Evolutionary conservation across 345 rosid genomes (phyloP), one percentile per base, ranked within the genome.

Genomic region (Gossypium raimondii): DNA sequence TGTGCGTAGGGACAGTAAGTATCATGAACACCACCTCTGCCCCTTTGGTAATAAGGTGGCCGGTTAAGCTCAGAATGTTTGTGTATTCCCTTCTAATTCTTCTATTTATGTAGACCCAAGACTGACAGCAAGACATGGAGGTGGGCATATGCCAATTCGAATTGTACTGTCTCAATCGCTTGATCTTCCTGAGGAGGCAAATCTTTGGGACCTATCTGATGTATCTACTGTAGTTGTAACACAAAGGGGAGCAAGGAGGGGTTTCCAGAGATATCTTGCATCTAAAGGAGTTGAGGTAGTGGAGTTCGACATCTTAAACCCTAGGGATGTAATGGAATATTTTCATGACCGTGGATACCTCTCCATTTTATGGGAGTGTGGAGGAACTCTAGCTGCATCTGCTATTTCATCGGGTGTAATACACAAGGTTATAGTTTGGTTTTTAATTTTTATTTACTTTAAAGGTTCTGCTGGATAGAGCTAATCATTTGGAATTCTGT

Each of bases 351-450:
- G 96, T 66, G 98, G 99, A 29, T 89, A 93, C 79, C 93, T 94
- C 78, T 87, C 97, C n/a, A 85, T 94, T 52, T 81, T 94, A 61
- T 94, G 99, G 99, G 98, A 93, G 78, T 94, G 98, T 72, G 99
- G 99, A 18, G 98, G 99, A 20, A 86, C 92, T 27, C 81, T 94
- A 72, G 87, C 96, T 56, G 98, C 99, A 64, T 90, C 98, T 79
- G 97, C 99, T 78, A 90, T 93, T 80, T 88, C 97, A 16, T 85
- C 90, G 25, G 87, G 99, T 57, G 89, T 94, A 68, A 86, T 95
- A 83, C 99, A 93, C 84, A 95, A 93, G 93, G 96, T 95, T 76
- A 48, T 65, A 69, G 12, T 67, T 58, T 48, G 61, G 69, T 58
- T 50, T 70, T 20, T 44, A 24, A 1, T 64, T 59, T 11, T 47